A percentile compares a stretch with the other conserved stretches of the same genome.
Evolutionary conservation across 2,329 filamentous ascomycete genomes (phyloP).

Genomic region (Parascedosporium putredinis): DNA sequence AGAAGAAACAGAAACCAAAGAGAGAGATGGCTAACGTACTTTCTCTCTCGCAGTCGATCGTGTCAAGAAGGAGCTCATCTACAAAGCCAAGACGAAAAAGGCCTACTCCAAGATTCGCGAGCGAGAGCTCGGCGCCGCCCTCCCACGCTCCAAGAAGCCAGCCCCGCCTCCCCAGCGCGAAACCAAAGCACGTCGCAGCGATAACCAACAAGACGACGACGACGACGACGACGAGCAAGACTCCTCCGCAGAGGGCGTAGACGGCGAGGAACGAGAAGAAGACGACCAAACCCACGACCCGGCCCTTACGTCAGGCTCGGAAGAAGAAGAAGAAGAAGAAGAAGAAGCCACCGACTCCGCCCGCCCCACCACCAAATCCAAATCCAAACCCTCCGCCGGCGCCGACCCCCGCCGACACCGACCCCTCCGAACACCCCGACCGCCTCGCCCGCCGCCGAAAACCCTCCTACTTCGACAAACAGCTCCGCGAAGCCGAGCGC

Average conservation of each 20-base stretch:
- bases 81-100: conserved; percentile 89
- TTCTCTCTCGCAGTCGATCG: conserved; percentile 52
- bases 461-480: conserved; percentile 45
- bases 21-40: not conserved
- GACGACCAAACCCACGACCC: not conserved
- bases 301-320: not conserved
- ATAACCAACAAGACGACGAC: not conserved
- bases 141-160: not conserved
- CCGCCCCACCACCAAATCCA: not conserved
- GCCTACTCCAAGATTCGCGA: conserved; percentile 79
- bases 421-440: not conserved
- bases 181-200: not conserved
- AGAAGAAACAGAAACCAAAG: not conserved
- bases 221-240: no score
- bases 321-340: conserved; percentile 1
- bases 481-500: conserved; percentile 35
- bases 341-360: not conserved
- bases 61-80: conserved; percentile 81
- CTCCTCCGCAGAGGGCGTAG: no score
- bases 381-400: not conserved
- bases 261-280: no score
- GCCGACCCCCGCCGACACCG: not conserved
- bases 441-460: conserved; percentile 1
- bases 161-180: not conserved
- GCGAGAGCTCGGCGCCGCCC: conserved; percentile 15